Evolutionary conservation across 257 asterid species (phyloP), one percentile per base, ranked within the genome.

Genomic region (Henckelia pumila): DNA sequence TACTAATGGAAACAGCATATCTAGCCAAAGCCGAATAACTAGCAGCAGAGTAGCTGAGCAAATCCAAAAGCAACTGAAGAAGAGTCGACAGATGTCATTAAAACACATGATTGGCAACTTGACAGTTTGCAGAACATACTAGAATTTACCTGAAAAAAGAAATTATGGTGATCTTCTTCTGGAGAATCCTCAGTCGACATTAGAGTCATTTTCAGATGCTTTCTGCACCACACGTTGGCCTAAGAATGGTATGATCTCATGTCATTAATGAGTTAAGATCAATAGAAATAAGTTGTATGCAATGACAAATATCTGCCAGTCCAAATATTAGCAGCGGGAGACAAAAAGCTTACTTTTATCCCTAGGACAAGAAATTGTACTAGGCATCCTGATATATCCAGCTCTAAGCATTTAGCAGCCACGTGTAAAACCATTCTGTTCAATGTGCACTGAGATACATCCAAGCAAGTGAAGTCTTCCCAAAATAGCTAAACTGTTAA

Each of bases 381-480:
- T 21, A 78, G 77, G 76, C 86, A 78, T 60, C 86, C 95, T 37
- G 95, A 83, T 73, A 84, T 70, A 50, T 88, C 95, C 5, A 81
- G 71, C 59, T 81, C 87, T 56, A 87, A 72, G 78, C 79, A 81
- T 70, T 84, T 89, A 65, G 87, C 83, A 63, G 95, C 95, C 64
- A 84, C 87, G 14, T 72, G 83, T 81, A 93, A 80, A 64, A 93
- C 85, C 67, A 88, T 69, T 73, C 84, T 90, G 73, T 93, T 88
- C 88, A 88, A 71, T 25, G 73, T 79, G 85, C 99, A 93, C 75
- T 93, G 99, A 64, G 99, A 85, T 76, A 86, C 76, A 76, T 93
- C 99, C 78, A 90, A 77, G 77, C 99, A 93, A 57, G 96, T 90
- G 75, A 84, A 85, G 71, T 90, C 95, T 75, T 93, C 97, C 99